Percentiles rank a stretch among this genome's conserved stretches.
phyloP scores from a whole-genome alignment of 2,329 filamentous ascomycete genomes.

The Colletotrichum neosansevieriae region DNA sequence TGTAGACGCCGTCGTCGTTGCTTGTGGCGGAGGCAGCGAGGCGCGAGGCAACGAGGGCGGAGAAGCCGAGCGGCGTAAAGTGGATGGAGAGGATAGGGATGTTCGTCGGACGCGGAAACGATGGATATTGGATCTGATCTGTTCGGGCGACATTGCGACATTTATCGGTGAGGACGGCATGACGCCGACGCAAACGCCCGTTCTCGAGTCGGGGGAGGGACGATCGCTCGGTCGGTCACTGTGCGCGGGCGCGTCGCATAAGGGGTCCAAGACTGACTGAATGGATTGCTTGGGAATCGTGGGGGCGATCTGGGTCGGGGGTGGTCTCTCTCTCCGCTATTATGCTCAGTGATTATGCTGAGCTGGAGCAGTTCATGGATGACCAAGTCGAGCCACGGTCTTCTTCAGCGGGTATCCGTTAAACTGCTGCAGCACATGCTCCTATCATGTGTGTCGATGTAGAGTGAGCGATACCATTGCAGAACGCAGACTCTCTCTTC shows the following conservation, averaged over 20 bases:
- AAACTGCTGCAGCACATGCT: not conserved
- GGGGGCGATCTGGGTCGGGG: conserved; percentile 9
- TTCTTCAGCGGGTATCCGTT: not conserved
- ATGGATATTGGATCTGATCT: conserved; percentile 44
- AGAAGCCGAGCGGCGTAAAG: conserved; percentile 42
- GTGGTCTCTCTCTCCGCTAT: conserved; percentile 12
- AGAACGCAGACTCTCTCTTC: not conserved
- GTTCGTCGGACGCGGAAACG: conserved; percentile 46
- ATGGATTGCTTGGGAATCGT: conserved; percentile 6
- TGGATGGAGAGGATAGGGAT: conserved; percentile 37
- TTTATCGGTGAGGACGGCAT: conserved; percentile 23
- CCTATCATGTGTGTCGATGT: conserved; percentile 7
- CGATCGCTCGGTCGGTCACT: conserved; percentile 21
- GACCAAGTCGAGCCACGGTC: not conserved
- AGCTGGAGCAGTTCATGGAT: not conserved
- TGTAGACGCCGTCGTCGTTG: not conserved
- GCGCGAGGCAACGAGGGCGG: conserved; percentile 29
- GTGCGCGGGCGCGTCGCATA: conserved; percentile 18
- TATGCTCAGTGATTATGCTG: conserved; percentile 12
- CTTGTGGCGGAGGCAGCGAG: conserved; percentile 4
- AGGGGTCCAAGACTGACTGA: conserved; percentile 1
- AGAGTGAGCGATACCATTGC: conserved; percentile 2
- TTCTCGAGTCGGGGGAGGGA: conserved; percentile 17
- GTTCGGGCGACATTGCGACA: conserved; percentile 39
- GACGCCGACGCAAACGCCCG: conserved; percentile 30